Evolutionary conservation across 176 grass and related monocot genomes (phyloP).

Genomic region (barley (Hordeum vulgare)): MorexV3_pseudomolecules_assembly NC_058521.1:575731192-575731691

Average conservation of each 20-base stretch:
- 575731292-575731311: conserved; percentile 60
- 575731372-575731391: conserved; percentile 37
- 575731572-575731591: conserved; percentile 77
- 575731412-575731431: no score
- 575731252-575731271: background rate
- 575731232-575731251: background rate
- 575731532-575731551: conserved; percentile 44
- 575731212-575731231: conserved; percentile 34
- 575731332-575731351: conserved; percentile 60
- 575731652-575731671: conserved; percentile 36
- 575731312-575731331: conserved; percentile 80
- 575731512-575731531: conserved; percentile 26
- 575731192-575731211: conserved; percentile 63
- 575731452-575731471: background rate
- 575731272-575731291: background rate
- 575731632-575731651: conserved; percentile 39
- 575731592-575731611: conserved; percentile 53
- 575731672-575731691: conserved; percentile 61
- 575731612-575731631: conserved; percentile 36
- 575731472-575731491: conserved; percentile 46
- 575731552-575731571: conserved; percentile 73
- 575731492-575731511: conserved; percentile 80
- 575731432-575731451: background rate
- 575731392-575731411: background rate
- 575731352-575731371: conserved; percentile 63